Percentiles rank a stretch among this genome's conserved stretches.
phyloP scores from a whole-genome alignment of 352 stramenopile genomes.

The Achlya hypogyna region DNA sequence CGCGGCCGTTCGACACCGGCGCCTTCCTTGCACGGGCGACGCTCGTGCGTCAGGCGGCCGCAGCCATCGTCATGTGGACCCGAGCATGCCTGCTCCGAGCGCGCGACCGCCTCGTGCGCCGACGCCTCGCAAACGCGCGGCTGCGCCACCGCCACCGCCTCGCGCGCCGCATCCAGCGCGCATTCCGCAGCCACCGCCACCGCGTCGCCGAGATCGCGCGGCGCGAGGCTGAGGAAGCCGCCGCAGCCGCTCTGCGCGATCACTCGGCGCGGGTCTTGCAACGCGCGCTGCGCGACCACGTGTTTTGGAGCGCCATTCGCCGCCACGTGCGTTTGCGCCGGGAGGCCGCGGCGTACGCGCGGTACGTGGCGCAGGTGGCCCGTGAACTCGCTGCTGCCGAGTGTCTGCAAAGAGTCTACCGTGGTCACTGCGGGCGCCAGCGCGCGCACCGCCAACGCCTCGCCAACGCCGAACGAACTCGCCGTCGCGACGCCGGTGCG shows the following conservation, averaged over 20 bases:
- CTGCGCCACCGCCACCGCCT: conserved; percentile 36
- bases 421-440: conserved; percentile 34
- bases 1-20: conserved; percentile 40
- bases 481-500: conserved; percentile 25
- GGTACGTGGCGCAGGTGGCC: neutral
- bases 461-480: conserved; percentile 18
- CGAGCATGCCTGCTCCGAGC: neutral
- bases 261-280: conserved; percentile 26
- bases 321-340: conserved; percentile 31
- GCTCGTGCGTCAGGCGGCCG: conserved; percentile 6
- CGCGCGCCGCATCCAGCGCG: conserved; percentile 41
- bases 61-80: neutral
- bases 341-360: conserved; percentile 27
- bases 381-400: conserved; percentile 20
- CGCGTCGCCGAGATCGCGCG: conserved; percentile 17
- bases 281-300: conserved; percentile 26
- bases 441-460: conserved; percentile 22
- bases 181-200: conserved; percentile 30
- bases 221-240: conserved; percentile 23
- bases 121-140: neutral
- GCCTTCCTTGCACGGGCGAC: conserved; percentile 33
- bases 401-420: conserved; percentile 31
- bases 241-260: conserved; percentile 28
- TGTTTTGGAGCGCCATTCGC: conserved; percentile 28
- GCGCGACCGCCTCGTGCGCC: neutral